Conservation (phyloP, 257 asterid species). For the Nicotiana attenuata region DNA sequence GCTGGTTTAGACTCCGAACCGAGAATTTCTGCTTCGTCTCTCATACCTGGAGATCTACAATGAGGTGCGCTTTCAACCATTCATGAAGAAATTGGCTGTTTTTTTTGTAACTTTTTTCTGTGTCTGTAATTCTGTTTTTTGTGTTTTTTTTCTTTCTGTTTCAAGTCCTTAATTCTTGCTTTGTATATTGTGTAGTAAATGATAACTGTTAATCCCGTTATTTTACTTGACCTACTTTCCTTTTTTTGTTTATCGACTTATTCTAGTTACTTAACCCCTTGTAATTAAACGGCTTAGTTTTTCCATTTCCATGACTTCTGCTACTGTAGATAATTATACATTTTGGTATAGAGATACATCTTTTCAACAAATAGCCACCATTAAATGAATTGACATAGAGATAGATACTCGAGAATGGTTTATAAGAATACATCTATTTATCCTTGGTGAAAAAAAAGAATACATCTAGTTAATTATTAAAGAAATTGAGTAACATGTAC, state of each 20-base stretch:
- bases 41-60: slow-evolving; percentile 98
- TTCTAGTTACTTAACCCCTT: not conserved
- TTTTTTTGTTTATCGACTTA: not conserved
- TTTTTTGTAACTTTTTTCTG: not conserved
- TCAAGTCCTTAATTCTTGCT: not conserved
- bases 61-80: slow-evolving; percentile 56
- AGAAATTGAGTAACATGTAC: not conserved
- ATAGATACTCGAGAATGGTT: not conserved
- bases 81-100: not conserved
- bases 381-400: not conserved
- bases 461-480: not conserved
- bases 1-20: slow-evolving; percentile 81
- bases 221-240: not conserved
- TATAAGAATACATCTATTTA: not conserved
- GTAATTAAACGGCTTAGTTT: not conserved
- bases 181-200: not conserved
- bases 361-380: slow-evolving; percentile 1
- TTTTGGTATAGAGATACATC: not conserved
- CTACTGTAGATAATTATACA: not conserved
- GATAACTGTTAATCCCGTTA: not conserved
- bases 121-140: not conserved
- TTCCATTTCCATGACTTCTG: slow-evolving; percentile 4
- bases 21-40: slow-evolving; percentile 94
- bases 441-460: not conserved
- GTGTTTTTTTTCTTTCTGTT: not conserved